A percentile compares a stretch with the other conserved stretches of the same genome.
These are phyloP conservation scores for Tagetes patula DNA, from an alignment of 129 eudicot species.

Conservation along the genomic window DNA sequence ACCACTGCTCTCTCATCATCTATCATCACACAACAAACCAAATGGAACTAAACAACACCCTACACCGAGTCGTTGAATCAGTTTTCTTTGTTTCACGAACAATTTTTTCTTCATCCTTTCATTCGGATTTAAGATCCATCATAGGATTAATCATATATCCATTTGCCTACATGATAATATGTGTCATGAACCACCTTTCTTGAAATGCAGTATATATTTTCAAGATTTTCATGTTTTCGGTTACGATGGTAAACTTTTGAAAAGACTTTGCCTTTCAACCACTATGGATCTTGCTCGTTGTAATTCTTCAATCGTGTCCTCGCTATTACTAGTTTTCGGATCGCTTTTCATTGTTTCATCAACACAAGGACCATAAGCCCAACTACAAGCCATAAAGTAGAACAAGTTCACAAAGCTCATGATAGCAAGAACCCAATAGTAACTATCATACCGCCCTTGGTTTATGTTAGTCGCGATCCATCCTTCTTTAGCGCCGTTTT, in stretches of 20 bases:
- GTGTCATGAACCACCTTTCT: slow-evolving; percentile 17
- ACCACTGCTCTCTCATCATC: slow-evolving; percentile 13
- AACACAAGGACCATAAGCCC: slow-evolving; percentile 54
- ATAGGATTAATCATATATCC: slow-evolving; percentile 4
- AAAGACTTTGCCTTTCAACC: slow-evolving; percentile 39
- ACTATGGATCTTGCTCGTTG: slow-evolving; percentile 34
- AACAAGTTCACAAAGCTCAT: slow-evolving; percentile 51
- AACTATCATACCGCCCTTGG: slow-evolving; percentile 52
- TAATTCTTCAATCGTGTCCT: slow-evolving; percentile 29
- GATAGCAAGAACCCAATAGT: slow-evolving; percentile 50
- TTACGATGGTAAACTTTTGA: slow-evolving; percentile 37
- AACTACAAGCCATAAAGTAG: slow-evolving; percentile 40
- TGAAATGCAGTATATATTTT: slow-evolving; percentile 28
- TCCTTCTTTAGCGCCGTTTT: slow-evolving; percentile 37
- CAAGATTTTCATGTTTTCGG: slow-evolving; percentile 22
- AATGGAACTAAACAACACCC: slow-evolving; percentile 30
- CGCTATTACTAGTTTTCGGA: not conserved
- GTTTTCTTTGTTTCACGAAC: slow-evolving; percentile 22
- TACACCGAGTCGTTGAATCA: slow-evolving; percentile 27
- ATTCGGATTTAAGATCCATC: slow-evolving; percentile 7
- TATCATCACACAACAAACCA: slow-evolving; percentile 40
- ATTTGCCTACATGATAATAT: not conserved
- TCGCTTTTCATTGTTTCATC: slow-evolving; percentile 30
- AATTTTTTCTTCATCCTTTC: slow-evolving; percentile 21
- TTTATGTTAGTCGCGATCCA: slow-evolving; percentile 51